Evolutionary conservation across 2,329 filamentous ascomycete species (phyloP).

Genomic region (Alternaria alternata): DNA sequence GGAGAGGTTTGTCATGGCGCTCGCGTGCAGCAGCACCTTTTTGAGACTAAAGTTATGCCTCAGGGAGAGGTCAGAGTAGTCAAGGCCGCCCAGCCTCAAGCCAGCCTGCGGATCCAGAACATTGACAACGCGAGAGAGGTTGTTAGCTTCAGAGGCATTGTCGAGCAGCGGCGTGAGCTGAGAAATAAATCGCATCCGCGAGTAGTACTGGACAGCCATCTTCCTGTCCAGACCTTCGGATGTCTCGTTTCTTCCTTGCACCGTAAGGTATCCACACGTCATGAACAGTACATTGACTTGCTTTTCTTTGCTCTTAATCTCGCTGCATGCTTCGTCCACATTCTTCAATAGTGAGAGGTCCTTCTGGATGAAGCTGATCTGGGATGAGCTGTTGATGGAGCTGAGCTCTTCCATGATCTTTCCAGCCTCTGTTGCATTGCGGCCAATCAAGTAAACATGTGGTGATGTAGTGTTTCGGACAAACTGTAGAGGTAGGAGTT

Average conservation of each 20-base stretch:
- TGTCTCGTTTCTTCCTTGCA: slow-evolving; percentile 51
- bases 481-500: slow-evolving; percentile 22
- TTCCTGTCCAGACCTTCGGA: slow-evolving; percentile 48
- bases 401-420: slow-evolving; percentile 50
- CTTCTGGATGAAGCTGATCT: slow-evolving; percentile 52
- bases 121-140: slow-evolving; percentile 41
- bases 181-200: slow-evolving; percentile 50
- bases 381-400: slow-evolving; percentile 49
- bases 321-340: slow-evolving; percentile 55
- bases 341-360: slow-evolving; percentile 53
- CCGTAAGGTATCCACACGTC: slow-evolving; percentile 58
- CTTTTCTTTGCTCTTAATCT: slow-evolving; percentile 61
- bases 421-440: slow-evolving; percentile 49
- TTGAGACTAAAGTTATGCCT: slow-evolving; percentile 36
- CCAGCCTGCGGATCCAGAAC: slow-evolving; percentile 39
- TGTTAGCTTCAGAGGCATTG: slow-evolving; percentile 24
- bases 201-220: slow-evolving; percentile 45
- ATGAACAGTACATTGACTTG: slow-evolving; percentile 65
- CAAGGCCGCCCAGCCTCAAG: slow-evolving; percentile 14
- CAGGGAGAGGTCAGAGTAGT: slow-evolving; percentile 39
- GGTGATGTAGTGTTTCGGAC: slow-evolving; percentile 51
- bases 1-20: slow-evolving; percentile 38
- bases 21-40: slow-evolving; percentile 34
- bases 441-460: slow-evolving; percentile 55
- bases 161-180: slow-evolving; percentile 51